Conservation (phyloP, 805 yeast genomes). For the Naumovozyma castellii region DNA sequence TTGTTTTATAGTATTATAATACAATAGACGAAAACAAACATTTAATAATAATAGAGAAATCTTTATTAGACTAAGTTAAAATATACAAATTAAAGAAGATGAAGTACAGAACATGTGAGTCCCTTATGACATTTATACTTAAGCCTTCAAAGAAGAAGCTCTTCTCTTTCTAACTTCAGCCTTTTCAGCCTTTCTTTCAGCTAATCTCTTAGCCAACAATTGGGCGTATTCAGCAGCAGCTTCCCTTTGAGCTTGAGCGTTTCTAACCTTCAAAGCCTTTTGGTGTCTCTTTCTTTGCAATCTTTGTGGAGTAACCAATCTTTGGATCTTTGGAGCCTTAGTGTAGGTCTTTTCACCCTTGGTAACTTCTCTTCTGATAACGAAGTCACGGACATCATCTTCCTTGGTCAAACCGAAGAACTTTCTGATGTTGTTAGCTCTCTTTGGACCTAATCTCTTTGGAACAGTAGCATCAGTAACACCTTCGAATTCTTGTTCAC, state of each 20-base stretch:
- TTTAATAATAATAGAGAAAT: neutral
- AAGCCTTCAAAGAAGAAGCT: constrained; percentile 96
- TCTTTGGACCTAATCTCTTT: constrained; percentile 99
- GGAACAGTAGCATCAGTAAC: constrained; percentile 90
- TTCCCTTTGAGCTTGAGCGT: constrained; percentile 98
- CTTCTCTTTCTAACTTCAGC: constrained; percentile 99
- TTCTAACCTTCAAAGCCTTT: constrained; percentile 85
- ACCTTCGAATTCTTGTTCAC: constrained; percentile 93
- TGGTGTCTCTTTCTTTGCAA: constrained; percentile 98
- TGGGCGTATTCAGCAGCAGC: constrained; percentile 99
- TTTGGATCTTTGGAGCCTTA: constrained; percentile 99
- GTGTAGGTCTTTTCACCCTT: constrained; percentile 98
- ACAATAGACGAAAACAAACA: too few species aligned
- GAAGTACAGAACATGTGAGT: constrained; percentile 8
- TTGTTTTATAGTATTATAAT: too few species aligned
- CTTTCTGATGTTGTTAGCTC: constrained; percentile 99
- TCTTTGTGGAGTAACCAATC: constrained; percentile 98
- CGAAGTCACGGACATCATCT: constrained; percentile 61
- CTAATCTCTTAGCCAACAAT: constrained; percentile 94
- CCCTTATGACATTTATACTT: constrained; percentile 22
- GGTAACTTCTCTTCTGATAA: constrained; percentile 95
- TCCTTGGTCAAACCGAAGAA: constrained; percentile 75
- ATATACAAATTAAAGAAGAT: constrained; percentile 14
- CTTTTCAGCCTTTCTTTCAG: constrained; percentile 96
- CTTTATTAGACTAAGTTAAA: constrained; percentile 10